A percentile compares a stretch with the other conserved stretches of the same genome.
Evolutionary conservation across 352 stramenopile genomes (phyloP).

Genomic region (Phytophthora kernoviae): DNA sequence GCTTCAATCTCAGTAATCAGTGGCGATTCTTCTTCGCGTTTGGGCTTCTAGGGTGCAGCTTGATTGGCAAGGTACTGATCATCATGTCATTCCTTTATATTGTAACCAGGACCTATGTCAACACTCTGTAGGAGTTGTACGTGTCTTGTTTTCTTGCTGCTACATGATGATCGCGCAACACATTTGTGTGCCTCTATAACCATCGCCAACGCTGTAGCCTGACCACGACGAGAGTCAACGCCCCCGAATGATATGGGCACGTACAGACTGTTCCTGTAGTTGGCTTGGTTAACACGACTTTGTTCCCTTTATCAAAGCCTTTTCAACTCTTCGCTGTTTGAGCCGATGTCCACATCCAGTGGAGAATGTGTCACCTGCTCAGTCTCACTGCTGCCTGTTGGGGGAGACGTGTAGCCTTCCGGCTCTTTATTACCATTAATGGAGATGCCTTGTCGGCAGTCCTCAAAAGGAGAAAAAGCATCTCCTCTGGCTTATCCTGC

Average conservation of each 20-base stretch:
- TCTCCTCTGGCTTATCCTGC: not conserved
- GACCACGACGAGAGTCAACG: constrained; percentile 6
- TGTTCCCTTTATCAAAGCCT: not conserved
- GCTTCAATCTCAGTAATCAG: constrained; percentile 34
- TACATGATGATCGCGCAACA: not conserved
- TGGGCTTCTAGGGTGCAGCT: constrained; percentile 55
- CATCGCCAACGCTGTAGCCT: constrained; percentile 24
- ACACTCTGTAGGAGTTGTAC: not conserved
- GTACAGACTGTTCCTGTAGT: not conserved
- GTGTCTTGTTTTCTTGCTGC: not conserved
- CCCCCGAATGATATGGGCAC: too few species aligned
- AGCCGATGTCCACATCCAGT: not conserved
- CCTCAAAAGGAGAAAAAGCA: not conserved
- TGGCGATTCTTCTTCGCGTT: constrained; percentile 41
- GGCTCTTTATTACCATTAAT: not conserved
- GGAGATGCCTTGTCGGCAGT: not conserved
- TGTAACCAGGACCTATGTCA: constrained; percentile 53
- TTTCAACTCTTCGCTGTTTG: not conserved
- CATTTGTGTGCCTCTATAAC: constrained; percentile 11
- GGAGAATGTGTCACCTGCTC: not conserved
- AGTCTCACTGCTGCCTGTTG: not conserved
- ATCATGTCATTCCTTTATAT: not conserved
- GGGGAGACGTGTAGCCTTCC: not conserved
- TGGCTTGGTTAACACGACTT: not conserved
- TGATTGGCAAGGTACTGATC: constrained; percentile 65